These are phyloP conservation scores for Teratosphaeriaceae sp. DNA, from an alignment of 2,329 filamentous ascomycete genomes.

Conservation along the genomic window DNA sequence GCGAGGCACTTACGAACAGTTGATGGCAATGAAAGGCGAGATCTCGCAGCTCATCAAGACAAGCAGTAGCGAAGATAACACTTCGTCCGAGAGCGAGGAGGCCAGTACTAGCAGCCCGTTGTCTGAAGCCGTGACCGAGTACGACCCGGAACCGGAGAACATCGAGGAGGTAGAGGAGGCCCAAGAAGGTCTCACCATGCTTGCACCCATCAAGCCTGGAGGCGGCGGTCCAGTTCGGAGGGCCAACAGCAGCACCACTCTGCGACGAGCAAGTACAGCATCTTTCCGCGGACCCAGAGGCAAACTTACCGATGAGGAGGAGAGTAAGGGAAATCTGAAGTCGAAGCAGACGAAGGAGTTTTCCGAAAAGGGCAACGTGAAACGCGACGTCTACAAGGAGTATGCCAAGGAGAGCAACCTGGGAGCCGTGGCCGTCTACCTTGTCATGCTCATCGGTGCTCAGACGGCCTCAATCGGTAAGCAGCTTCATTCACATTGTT, in stretches of 20 bases:
- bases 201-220: conserved; percentile 63
- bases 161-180: conserved; percentile 47
- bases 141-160: conserved; percentile 42
- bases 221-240: conserved; percentile 51
- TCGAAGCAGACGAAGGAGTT: conserved; percentile 82
- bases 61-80: conserved; percentile 49
- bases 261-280: conserved; percentile 84
- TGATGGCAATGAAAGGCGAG: conserved; percentile 89
- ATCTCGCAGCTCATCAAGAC: conserved; percentile 79
- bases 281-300: conserved; percentile 83
- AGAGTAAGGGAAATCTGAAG: conserved; percentile 49
- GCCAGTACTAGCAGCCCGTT: conserved; percentile 12
- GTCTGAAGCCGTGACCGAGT: conserved; percentile 34
- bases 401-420: conserved; percentile 95
- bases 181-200: conserved; percentile 67
- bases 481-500: conserved; percentile 22
- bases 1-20: conserved; percentile 80
- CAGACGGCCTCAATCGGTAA: conserved; percentile 75
- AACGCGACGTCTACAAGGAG: conserved; percentile 90
- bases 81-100: conserved; percentile 16
- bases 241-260: conserved; percentile 61
- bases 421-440: conserved; percentile 72
- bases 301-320: conserved; percentile 78
- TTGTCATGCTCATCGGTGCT: conserved; percentile 67
- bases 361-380: conserved; percentile 92